A percentile compares a stretch with the other conserved stretches of the same genome.
phyloP scores from a whole-genome alignment of 2,329 filamentous ascomycete species.

The Epichloe amarillans region DNA sequence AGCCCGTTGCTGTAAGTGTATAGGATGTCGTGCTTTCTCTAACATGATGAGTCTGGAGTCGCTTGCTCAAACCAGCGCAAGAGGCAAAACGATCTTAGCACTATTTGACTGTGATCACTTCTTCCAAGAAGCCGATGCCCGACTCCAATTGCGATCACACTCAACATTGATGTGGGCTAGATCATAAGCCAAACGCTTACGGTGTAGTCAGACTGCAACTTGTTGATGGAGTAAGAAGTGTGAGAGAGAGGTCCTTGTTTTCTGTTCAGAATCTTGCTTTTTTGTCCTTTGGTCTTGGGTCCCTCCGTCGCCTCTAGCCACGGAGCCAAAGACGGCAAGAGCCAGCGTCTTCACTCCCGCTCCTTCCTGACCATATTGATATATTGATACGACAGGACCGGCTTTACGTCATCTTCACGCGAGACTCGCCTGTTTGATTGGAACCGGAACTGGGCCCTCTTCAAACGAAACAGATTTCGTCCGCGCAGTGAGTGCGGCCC shows the following conservation, averaged over 20 bases:
- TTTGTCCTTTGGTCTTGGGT: not conserved
- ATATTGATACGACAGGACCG: not conserved
- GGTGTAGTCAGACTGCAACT: not conserved
- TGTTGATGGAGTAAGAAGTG: not conserved
- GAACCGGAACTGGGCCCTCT: not conserved
- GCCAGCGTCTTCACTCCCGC: not conserved
- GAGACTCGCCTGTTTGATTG: constrained; percentile 1
- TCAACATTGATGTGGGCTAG: not conserved
- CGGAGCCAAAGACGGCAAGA: not conserved
- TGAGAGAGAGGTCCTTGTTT: not conserved
- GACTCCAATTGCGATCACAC: not conserved
- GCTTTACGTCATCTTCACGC: constrained; percentile 3
- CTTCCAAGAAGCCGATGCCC: not conserved
- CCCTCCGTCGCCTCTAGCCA: not conserved
- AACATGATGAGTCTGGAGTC: not conserved
- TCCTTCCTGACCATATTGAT: not conserved
- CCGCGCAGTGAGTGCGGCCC: not conserved
- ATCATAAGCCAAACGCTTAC: not conserved
- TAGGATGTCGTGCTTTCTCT: not conserved
- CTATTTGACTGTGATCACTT: not conserved
- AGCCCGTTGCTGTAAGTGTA: constrained; percentile 1
- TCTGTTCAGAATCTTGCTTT: not conserved
- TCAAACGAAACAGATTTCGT: not conserved
- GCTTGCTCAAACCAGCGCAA: not conserved
- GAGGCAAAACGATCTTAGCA: not conserved